These are phyloP conservation scores for Cladophialophora carrionii DNA, from an alignment of 2,329 filamentous ascomycete species.

Conservation along the genomic window DNA sequence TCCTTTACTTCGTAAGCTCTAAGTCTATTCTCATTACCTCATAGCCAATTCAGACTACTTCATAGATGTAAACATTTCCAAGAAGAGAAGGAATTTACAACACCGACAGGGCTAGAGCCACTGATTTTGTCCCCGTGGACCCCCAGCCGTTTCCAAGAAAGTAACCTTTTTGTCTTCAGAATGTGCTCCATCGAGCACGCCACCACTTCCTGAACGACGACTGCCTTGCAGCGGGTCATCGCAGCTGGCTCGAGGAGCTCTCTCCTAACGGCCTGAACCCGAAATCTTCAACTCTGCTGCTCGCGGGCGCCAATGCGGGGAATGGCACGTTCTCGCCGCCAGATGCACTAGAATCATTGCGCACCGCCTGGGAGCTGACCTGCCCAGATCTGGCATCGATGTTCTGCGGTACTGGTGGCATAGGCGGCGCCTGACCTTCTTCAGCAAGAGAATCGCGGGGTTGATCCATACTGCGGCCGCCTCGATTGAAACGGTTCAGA, in stretches of 20 bases:
- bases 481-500: slow-evolving; percentile 56
- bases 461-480: slow-evolving; percentile 25
- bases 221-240: background rate
- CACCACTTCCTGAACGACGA: background rate
- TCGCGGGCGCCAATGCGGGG: slow-evolving; percentile 13
- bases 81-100: background rate
- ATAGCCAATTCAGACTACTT: slow-evolving; percentile 13
- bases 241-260: slow-evolving; percentile 11
- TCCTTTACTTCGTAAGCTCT: slow-evolving; percentile 20
- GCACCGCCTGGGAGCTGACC: slow-evolving; percentile 34
- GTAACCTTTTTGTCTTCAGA: background rate
- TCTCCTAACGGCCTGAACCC: slow-evolving; percentile 14
- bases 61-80: slow-evolving; percentile 11
- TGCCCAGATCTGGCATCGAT: slow-evolving; percentile 36
- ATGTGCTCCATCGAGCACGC: background rate
- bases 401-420: slow-evolving; percentile 4
- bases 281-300: slow-evolving; percentile 25
- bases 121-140: background rate
- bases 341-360: slow-evolving; percentile 25
- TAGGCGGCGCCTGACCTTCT: slow-evolving; percentile 31
- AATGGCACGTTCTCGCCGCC: slow-evolving; percentile 19
- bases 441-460: slow-evolving; percentile 35
- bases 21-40: slow-evolving; percentile 23
- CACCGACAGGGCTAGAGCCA: background rate
- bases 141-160: background rate